These are phyloP conservation scores for Aspergillus ruber DNA, from an alignment of 2,329 filamentous ascomycete species.

Conservation along the genomic window DNA sequence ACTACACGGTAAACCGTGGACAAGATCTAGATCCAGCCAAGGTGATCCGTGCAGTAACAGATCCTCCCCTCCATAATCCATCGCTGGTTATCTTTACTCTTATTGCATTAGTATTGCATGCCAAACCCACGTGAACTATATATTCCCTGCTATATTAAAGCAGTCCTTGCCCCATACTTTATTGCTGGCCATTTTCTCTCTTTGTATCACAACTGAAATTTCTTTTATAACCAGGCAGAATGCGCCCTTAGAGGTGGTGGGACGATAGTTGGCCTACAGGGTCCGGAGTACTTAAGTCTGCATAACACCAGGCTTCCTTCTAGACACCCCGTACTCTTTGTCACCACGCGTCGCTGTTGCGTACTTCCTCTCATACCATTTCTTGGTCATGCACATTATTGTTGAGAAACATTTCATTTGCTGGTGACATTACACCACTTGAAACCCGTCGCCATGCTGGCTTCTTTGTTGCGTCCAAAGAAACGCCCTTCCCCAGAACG, in stretches of 20 bases:
- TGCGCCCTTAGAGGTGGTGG: too few species aligned
- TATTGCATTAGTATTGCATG: not conserved
- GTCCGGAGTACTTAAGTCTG: too few species aligned
- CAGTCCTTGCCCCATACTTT: too few species aligned
- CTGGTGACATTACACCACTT: too few species aligned
- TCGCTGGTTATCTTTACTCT: not conserved
- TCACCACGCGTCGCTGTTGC: not conserved
- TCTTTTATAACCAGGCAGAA: too few species aligned
- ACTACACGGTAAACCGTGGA: too few species aligned
- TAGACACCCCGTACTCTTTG: not conserved
- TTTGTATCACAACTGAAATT: too few species aligned
- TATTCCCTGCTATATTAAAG: not conserved
- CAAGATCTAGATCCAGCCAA: too few species aligned
- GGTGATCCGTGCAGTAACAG: not conserved
- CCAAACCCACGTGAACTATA: not conserved
- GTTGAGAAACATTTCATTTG: not conserved
- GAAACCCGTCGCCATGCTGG: slow-evolving; percentile 18
- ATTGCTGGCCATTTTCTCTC: too few species aligned
- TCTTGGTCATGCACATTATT: not conserved
- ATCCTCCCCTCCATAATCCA: not conserved
- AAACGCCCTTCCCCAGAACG: slow-evolving; percentile 20
- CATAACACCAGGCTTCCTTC: too few species aligned
- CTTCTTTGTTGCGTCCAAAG: slow-evolving; percentile 25
- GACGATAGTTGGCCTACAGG: too few species aligned
- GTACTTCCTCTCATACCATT: not conserved